Base-by-base conservation (phyloP, 192 early-diverging fungal genomes). In the Funneliformis geosporum region DNA sequence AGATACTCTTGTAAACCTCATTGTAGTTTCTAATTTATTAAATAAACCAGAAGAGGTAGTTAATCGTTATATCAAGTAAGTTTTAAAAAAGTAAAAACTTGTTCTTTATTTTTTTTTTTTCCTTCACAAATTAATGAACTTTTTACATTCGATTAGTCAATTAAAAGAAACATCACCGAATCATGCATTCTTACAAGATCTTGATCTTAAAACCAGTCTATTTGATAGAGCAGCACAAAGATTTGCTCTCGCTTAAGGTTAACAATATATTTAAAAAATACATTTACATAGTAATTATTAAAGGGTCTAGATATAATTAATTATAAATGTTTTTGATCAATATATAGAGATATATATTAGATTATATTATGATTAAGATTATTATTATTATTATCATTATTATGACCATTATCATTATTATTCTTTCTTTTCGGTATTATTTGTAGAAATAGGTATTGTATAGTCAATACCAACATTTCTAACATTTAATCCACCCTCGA, bases 1-100 rank as follows among this genome's bases (percentile, higher is more conserved):
- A 4, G 96, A 99, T 65, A 90, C 93, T 0, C 85, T 99, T 62
- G 94, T 94, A 28, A 99, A 99, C 80, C 87, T 96, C 76, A 89
- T 95, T 68, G 90, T 97, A 1, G 89, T 91, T 74, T 88, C 91
- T 5, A 90, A 86, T 66, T 86, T 95, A 14, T 78, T 88, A 42
- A 89, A 88, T 43, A 94, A 95, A 79, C 86, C 95, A 0, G 33
- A 80, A 12, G 94, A 96, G 72, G 88, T 91, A 6, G 84, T 88
- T 33, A 83, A 82, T 25, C 86, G 87, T 65, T 94, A 94, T 79
- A 84, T 88, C 69, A 90, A 81, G 94, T 95, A 88, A 73, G 84
- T 80, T 40, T 8, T 65, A 33, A 33, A 2, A 33, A 33, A 33
- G 0, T 33, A 33, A 33, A 33, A 33, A 46, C 9, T 42, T 44